Evolutionary conservation across 306 rosid genomes (phyloP).

Genomic region (Vigna radiata): DNA sequence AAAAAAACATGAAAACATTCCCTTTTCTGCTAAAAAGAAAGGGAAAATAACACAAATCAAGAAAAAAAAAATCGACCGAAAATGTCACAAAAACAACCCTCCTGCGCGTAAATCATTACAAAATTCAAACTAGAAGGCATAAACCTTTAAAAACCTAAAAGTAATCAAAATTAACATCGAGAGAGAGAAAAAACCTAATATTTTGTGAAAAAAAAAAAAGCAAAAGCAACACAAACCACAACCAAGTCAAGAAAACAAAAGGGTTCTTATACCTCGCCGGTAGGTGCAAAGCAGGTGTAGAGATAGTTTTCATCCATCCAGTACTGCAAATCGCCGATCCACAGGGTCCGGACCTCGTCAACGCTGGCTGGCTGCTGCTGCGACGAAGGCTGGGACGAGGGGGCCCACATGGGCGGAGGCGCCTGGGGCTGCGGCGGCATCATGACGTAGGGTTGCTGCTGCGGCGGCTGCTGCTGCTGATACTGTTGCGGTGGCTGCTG

Average conservation of each 20-base stretch:
- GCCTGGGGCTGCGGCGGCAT: constrained; percentile 73
- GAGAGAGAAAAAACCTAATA: neutral
- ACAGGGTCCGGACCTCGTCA: constrained; percentile 90
- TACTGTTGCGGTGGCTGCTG: constrained; percentile 74
- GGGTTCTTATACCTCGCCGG: constrained; percentile 72
- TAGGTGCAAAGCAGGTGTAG: constrained; percentile 63
- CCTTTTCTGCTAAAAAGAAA: too few species aligned
- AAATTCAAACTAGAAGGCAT: neutral
- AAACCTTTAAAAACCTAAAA: neutral
- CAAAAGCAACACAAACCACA: neutral
- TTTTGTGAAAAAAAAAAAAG: neutral
- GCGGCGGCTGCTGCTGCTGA: constrained; percentile 52
- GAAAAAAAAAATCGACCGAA: neutral
- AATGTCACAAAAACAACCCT: neutral
- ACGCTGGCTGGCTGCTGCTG: constrained; percentile 61
- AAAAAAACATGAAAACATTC: too few species aligned
- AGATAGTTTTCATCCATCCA: constrained; percentile 97
- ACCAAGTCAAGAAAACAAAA: neutral
- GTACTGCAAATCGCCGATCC: constrained; percentile 97
- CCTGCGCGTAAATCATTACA: neutral
- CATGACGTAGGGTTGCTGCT: constrained; percentile 71
- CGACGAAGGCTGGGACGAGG: constrained; percentile 49
- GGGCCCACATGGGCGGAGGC: constrained; percentile 66
- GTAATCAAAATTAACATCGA: neutral
- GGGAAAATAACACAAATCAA: neutral